Evolutionary conservation across 2,329 filamentous ascomycete genomes (phyloP).

Genomic region (Coniella lustricola): DNA sequence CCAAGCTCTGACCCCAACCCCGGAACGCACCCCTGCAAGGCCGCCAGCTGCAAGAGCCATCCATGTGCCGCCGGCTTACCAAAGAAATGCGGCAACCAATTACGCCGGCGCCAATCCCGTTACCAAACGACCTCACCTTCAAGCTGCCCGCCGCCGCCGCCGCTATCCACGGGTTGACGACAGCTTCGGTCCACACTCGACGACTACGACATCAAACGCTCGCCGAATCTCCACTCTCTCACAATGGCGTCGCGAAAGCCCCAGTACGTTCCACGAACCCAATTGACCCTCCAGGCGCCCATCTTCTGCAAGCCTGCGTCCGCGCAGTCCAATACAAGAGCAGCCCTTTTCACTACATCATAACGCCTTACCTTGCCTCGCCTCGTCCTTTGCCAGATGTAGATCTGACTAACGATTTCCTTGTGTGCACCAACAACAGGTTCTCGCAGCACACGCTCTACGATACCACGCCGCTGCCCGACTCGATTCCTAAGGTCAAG

Average conservation of each 20-base stretch:
- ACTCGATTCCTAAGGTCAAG: constrained; percentile 83
- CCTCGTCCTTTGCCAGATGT: too few relatives aligned
- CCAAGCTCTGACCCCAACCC: not conserved
- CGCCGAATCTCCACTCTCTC: constrained; percentile 27
- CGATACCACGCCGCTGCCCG: constrained; percentile 92
- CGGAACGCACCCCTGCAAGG: not conserved
- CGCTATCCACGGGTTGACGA: constrained; percentile 7
- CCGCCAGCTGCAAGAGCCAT: too few relatives aligned
- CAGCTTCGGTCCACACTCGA: constrained; percentile 13
- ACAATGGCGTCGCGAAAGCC: constrained; percentile 56
- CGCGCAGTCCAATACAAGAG: too few relatives aligned
- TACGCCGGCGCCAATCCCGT: constrained; percentile 17
- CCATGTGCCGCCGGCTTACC: not conserved
- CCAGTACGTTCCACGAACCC: constrained; percentile 36
- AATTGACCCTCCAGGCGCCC: constrained; percentile 6
- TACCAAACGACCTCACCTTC: constrained; percentile 18
- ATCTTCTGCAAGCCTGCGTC: not conserved
- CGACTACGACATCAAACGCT: constrained; percentile 9
- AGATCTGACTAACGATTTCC: not conserved
- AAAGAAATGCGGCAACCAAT: not conserved
- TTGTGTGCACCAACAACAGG: constrained; percentile 40
- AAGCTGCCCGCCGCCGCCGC: not conserved
- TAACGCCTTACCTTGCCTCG: too few relatives aligned
- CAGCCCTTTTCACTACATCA: too few relatives aligned
- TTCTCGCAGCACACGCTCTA: constrained; percentile 92